Base-by-base conservation (phyloP, 352 stramenopile genomes). In the Pythium aquatile region DNA sequence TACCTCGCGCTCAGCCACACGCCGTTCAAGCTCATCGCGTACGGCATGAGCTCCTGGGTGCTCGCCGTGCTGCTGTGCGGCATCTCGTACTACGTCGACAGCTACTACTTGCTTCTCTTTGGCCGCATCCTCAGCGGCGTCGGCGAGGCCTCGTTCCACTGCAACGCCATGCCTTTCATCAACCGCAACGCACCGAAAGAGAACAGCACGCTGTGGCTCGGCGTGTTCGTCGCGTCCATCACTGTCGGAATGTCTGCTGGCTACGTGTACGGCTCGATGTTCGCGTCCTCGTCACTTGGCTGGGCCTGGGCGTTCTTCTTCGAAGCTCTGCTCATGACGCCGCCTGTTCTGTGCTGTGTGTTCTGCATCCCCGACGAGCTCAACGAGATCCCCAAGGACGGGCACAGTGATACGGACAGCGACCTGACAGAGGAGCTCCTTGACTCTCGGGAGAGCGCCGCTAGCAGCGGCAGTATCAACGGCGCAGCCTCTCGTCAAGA, bases 141-240 rank as follows among this genome's bases (percentile, higher is more conserved):
- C 9, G 87, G 87, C 32, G 94, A 98, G 69, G 92, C 96, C 29
- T 92, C 89, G n/a, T 97, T 98, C 78, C 88, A 98, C 62, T 94
- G 92, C 47, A 91, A 97, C 10, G 91, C 93, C 7, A 93, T 88
- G 33, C 92, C 95, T 0, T 97, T 98, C 65, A 98, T 98, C 70
- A 87, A 98, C 56, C 81, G 95, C 67, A 78, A 90, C 63, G 94
- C 88, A 2, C 85, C 86, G 1, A 69, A 84, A 3, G 42, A 76
- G 0, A 83, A 77, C 28, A 79, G 85, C 33, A 90, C 92, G 30
- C 66, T 97, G 33, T 98, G 93, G 76, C 73, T 99, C 33, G 93
- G 89, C 47, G 73, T 98, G 49, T 98, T 97, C 68, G 81, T 98
- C 64, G 93, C 86, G 24, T 95, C 87, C 5, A 93, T 98, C 59